Conservation (phyloP, 2,329 filamentous ascomycete genomes). For the Colletotrichum tamarilloi region DNA sequence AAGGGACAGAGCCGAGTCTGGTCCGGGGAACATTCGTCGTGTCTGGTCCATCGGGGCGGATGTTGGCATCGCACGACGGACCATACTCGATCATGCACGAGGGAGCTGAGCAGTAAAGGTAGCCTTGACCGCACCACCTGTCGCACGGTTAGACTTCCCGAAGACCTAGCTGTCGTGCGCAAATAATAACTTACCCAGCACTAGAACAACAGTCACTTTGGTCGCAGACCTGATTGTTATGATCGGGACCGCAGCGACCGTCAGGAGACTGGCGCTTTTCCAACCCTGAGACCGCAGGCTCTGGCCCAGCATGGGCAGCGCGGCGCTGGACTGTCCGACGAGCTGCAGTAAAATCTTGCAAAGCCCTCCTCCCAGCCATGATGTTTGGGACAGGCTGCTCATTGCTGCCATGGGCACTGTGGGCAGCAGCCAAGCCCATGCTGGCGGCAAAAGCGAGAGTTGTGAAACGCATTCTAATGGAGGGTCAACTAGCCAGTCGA, state of each 20-base stretch:
- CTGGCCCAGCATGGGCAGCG: constrained; percentile 6
- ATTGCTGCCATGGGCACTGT: constrained; percentile 9
- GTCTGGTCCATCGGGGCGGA: constrained; percentile 60
- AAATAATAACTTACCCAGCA: constrained; percentile 48
- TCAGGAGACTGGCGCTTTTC: constrained; percentile 51
- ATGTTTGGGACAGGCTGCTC: constrained; percentile 21
- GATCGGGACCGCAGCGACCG: constrained; percentile 58
- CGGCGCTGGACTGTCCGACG: constrained; percentile 27
- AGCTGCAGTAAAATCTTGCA: constrained; percentile 27
- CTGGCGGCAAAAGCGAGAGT: constrained; percentile 23
- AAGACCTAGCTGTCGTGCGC: not conserved
- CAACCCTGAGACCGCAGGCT: constrained; percentile 23
- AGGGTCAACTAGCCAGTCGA: not conserved
- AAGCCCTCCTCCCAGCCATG: constrained; percentile 24
- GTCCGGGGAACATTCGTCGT: constrained; percentile 64
- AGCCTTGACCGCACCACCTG: constrained; percentile 66
- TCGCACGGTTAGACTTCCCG: not conserved
- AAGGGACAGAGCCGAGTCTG: constrained; percentile 63
- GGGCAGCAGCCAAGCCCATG: constrained; percentile 25
- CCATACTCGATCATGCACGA: constrained; percentile 71
- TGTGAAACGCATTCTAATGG: constrained; percentile 18
- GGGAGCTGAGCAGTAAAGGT: constrained; percentile 69
- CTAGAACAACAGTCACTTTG: constrained; percentile 53
- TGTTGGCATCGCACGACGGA: constrained; percentile 71
- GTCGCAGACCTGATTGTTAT: constrained; percentile 45